Evolutionary conservation across 306 rosid species (phyloP).

Genomic region (Morella rubra): DNA sequence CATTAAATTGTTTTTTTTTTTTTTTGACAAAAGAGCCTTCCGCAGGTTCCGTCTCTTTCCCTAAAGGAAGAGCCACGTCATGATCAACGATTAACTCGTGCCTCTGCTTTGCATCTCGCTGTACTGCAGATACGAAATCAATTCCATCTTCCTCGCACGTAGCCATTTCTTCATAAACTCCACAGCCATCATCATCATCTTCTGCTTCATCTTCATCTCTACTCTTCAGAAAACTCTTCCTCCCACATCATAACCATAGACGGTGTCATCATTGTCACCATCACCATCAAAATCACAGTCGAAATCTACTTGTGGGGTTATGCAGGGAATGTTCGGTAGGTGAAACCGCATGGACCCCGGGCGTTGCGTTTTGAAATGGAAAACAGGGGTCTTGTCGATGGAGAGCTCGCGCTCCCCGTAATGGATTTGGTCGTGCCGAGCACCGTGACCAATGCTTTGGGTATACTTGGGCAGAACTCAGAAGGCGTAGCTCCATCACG

Average conservation of each 20-base stretch:
- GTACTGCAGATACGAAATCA: too few species aligned
- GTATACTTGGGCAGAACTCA: conserved; percentile 59
- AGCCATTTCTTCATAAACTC: too few species aligned
- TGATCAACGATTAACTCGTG: too few species aligned
- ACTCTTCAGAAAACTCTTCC: conserved; percentile 29
- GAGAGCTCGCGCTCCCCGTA: conserved; percentile 77
- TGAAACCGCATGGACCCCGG: conserved; percentile 60
- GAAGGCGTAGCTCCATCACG: conserved; percentile 54
- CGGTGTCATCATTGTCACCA: not conserved
- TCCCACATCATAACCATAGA: conserved; percentile 19
- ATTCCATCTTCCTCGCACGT: conserved; percentile 41
- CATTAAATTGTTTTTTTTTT: too few species aligned
- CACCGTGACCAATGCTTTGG: conserved; percentile 38
- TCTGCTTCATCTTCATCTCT: conserved; percentile 7
- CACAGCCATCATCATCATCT: not conserved
- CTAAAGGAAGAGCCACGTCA: too few species aligned
- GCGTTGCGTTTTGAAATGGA: conserved; percentile 52
- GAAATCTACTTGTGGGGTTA: conserved; percentile 59
- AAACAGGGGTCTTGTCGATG: conserved; percentile 70
- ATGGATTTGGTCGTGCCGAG: conserved; percentile 25
- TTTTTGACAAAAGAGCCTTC: too few species aligned
- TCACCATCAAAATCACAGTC: conserved; percentile 43
- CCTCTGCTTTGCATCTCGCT: too few species aligned
- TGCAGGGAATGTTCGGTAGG: conserved; percentile 59
- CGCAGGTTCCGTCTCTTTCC: too few species aligned